Evolutionary conservation across 192 early-diverging fungal species (phyloP), one percentile per base, ranked within the genome.

Genomic region (Mortierella alpina): DNA sequence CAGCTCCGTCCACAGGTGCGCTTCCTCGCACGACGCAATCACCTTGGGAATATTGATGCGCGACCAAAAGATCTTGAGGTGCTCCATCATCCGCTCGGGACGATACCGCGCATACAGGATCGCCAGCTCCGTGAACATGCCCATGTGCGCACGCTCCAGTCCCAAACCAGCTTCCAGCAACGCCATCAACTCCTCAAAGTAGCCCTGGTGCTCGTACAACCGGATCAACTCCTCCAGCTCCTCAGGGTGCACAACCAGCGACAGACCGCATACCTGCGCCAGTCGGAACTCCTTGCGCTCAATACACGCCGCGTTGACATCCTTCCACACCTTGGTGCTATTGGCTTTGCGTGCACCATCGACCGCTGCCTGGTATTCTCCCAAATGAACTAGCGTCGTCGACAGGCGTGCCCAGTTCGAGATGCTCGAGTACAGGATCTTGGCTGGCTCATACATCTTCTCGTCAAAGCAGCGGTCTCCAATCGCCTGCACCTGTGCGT

Each of bases 31-130:
- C 11, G 96, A 91, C 42, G 93, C 86, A 69, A 99, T 99, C 59
- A 99, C 98, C 91, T 99, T 99, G 63, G 98, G 97, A 62, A 98
- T 98, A 84, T 99, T 99, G 87, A 99, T 93, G 59, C 98, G 95
- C 63, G 94, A 93, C 90, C 95, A 97, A 86, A 96, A 99, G 58
- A 99, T 88, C 81, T 96, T 96, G 68, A 99, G 88, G 68, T 99
- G 98, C 77, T 98, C 97, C 93, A 97, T 96, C 85, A 99, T 92
- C 62, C 93, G 91, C 70, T 98, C 97, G 0, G 96, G 93, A 17
- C 90, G 89, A 90, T 99, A 97, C 83, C 97, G 98, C 79, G 95
- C 93, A 87, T 99, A 99, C 72, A 98, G 85, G 62, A 99, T 95
- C 7, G 96, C 96, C 51, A 99, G 87, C 86, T 99, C 98, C 0